phyloP scores from a whole-genome alignment of 2,329 filamentous ascomycete species.

The Neophaeococcomyces mojaviensis region DNA sequence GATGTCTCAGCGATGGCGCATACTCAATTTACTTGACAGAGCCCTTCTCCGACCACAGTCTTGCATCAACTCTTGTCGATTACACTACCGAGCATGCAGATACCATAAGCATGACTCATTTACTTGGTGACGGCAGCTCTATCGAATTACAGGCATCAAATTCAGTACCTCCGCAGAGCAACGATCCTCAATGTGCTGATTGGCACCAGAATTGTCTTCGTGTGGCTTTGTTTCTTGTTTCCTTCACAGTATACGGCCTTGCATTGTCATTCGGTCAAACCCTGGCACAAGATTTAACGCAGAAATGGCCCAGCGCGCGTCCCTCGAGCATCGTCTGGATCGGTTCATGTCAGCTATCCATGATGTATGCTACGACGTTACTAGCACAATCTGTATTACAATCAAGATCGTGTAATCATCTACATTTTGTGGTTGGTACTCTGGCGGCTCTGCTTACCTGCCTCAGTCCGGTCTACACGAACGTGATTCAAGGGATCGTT shows the following conservation, averaged over 20 bases:
- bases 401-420: background rate
- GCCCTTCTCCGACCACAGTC: background rate
- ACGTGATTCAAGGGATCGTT: background rate
- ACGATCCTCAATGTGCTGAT: background rate
- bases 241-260: background rate
- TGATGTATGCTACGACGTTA: background rate
- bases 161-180: background rate
- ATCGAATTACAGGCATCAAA: background rate
- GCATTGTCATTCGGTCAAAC: background rate
- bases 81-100: background rate
- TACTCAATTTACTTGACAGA: background rate
- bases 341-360: background rate
- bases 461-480: background rate
- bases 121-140: background rate
- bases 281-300: background rate
- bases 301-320: no score
- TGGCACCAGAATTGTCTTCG: background rate
- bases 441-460: background rate
- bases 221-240: background rate
- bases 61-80: background rate
- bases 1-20: background rate
- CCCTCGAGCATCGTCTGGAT: background rate
- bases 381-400: background rate
- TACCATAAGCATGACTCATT: background rate
- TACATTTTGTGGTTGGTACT: no score